Percentiles rank a stretch among this genome's conserved stretches.
These are phyloP conservation scores for Blastomyces silverae DNA, from an alignment of 2,329 filamentous ascomycete species.

Conservation along the genomic window DNA sequence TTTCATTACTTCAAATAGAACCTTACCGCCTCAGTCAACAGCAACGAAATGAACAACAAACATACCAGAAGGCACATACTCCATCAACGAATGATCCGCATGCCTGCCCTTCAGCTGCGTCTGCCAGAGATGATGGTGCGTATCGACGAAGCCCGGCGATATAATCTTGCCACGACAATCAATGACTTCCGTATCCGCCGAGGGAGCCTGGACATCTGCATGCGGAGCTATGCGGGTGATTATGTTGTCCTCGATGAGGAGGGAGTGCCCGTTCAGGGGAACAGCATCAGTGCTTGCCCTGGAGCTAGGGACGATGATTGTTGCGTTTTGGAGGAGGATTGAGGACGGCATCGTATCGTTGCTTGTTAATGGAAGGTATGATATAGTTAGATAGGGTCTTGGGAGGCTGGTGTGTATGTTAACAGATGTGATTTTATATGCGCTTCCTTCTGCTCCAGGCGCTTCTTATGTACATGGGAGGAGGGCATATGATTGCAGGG, in stretches of 20 bases:
- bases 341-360: background rate
- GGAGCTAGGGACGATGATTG: constrained; percentile 5
- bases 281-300: background rate
- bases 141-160: constrained; percentile 31
- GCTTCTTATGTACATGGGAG: no score
- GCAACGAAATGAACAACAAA: background rate
- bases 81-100: constrained; percentile 35
- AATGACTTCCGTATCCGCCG: constrained; percentile 28
- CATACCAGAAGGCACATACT: constrained; percentile 38
- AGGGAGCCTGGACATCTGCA: constrained; percentile 1
- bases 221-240: constrained; percentile 10
- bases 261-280: background rate
- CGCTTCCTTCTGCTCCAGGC: no score
- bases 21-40: background rate
- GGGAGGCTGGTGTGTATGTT: background rate
- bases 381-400: background rate
- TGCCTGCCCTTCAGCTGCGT: constrained; percentile 37
- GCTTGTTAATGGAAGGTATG: background rate
- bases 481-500: no score
- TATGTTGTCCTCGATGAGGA: constrained; percentile 5
- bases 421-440: background rate
- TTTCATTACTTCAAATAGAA: constrained; percentile 27
- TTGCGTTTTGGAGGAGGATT: constrained; percentile 10
- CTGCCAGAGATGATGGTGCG: constrained; percentile 42
- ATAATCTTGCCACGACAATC: constrained; percentile 33